phyloP scores from a whole-genome alignment of 768 basidiomycete species.

The Trametes cubensis region DNA sequence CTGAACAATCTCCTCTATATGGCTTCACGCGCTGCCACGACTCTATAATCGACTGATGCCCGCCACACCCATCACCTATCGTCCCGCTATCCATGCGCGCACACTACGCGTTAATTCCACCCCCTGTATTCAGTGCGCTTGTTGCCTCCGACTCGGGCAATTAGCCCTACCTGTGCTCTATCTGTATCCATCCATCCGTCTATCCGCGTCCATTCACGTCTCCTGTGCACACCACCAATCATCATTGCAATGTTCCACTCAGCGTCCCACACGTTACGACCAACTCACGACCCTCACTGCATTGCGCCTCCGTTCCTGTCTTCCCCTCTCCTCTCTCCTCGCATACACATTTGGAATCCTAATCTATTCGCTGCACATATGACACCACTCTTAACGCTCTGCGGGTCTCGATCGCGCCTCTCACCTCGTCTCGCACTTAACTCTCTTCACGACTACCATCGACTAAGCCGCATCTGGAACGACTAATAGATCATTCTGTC shows the following conservation, averaged over 20 bases:
- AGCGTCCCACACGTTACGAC: slow-evolving; percentile 21
- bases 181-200: slow-evolving; percentile 17
- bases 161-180: slow-evolving; percentile 19
- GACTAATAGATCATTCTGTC: slow-evolving; percentile 11
- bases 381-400: neutral
- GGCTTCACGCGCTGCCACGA: slow-evolving; percentile 19
- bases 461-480: slow-evolving; percentile 1
- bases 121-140: slow-evolving; percentile 15
- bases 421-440: neutral
- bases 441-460: slow-evolving; percentile 6
- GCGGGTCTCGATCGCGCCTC: slow-evolving; percentile 5
- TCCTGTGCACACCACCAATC: slow-evolving; percentile 4
- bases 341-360: slow-evolving; percentile 13
- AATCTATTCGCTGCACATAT: slow-evolving; percentile 25
- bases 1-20: slow-evolving; percentile 24
- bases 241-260: slow-evolving; percentile 6
- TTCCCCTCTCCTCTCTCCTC: neutral
- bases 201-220: slow-evolving; percentile 10
- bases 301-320: neutral
- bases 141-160: slow-evolving; percentile 20
- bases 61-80: neutral
- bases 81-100: slow-evolving; percentile 4
- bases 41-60: slow-evolving; percentile 9
- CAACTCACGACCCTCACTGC: slow-evolving; percentile 24
- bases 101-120: slow-evolving; percentile 15